Conservation (phyloP, 345 rosid genomes). For the Pelargonium nanum region DNA sequence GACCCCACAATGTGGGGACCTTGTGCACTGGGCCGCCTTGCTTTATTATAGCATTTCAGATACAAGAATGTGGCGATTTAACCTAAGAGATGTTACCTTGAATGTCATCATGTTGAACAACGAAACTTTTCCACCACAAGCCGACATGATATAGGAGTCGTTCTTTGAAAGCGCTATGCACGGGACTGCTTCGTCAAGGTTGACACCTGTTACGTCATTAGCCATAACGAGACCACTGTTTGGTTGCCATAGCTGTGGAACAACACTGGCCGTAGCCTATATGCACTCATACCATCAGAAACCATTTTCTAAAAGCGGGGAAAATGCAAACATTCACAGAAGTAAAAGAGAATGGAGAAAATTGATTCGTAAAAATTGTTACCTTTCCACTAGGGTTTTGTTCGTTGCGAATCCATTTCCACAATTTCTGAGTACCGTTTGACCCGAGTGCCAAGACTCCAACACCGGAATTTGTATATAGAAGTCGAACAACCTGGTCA, state of each 20-base stretch:
- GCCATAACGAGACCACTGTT: conserved; percentile 76
- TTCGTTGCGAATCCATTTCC: conserved; percentile 70
- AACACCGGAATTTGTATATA: conserved; percentile 73
- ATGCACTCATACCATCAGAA: neutral
- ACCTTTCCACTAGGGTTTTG: conserved; percentile 86
- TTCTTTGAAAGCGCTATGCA: conserved; percentile 92
- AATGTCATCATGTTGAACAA: conserved; percentile 88
- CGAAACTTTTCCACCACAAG: conserved; percentile 81
- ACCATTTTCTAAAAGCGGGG: no score
- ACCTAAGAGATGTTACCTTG: no score
- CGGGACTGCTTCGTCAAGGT: conserved; percentile 66
- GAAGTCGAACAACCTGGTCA: conserved; percentile 77
- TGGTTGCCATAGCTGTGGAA: conserved; percentile 87
- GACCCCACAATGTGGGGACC: no score
- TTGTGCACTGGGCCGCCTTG: no score
- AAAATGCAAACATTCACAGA: neutral
- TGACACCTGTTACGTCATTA: conserved; percentile 62
- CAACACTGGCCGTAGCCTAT: conserved; percentile 25
- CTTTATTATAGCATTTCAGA: no score
- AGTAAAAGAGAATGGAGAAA: neutral
- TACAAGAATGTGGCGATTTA: no score
- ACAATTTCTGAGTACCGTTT: conserved; percentile 61
- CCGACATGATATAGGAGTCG: conserved; percentile 86
- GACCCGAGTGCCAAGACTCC: conserved; percentile 82
- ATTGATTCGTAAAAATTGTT: neutral